Conservation (phyloP, 352 stramenopile genomes). For the Globisporangium viniferum region DNA sequence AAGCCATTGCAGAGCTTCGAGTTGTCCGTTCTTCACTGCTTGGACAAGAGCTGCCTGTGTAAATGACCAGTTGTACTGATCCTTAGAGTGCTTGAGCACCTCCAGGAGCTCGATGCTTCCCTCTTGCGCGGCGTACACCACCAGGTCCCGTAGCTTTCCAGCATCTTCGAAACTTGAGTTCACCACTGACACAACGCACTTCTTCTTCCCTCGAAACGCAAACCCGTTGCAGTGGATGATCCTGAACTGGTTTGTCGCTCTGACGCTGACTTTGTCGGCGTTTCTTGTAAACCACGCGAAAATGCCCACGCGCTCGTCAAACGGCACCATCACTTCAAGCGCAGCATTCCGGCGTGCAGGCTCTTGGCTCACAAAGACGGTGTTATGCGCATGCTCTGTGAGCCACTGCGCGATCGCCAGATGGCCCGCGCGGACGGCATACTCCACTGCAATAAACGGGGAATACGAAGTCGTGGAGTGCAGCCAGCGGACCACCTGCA, state of each 20-base stretch:
- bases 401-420: constrained; percentile 2
- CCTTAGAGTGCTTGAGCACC: not conserved
- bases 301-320: not conserved
- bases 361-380: not conserved
- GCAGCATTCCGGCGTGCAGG: not conserved
- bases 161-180: not conserved
- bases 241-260: not conserved
- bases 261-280: not conserved
- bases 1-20: not conserved
- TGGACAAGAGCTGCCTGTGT: not conserved
- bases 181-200: not conserved
- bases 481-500: not conserved
- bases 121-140: not conserved
- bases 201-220: not conserved
- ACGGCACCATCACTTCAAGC: not conserved
- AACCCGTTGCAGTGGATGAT: not conserved
- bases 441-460: constrained; percentile 4
- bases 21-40: not conserved
- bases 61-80: not conserved
- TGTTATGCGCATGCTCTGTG: not conserved
- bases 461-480: not conserved
- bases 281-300: not conserved
- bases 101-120: not conserved
- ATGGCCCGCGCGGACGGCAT: not conserved
- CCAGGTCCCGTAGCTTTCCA: not conserved